phyloP scores from a whole-genome alignment of 83 land plant species.

The Picea engelmannii region DNA sequence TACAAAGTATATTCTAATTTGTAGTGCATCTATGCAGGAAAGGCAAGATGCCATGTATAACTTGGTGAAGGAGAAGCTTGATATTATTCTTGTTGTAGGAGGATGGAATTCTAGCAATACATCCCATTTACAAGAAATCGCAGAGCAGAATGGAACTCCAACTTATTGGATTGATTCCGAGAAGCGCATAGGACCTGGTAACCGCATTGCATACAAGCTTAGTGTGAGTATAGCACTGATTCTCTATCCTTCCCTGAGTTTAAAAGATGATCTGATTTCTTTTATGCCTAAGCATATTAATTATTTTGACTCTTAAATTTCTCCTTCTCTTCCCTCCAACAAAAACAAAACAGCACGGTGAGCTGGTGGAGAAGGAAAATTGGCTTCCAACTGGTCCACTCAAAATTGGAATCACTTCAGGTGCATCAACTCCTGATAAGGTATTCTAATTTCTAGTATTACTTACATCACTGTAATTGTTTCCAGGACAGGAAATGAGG shows the following conservation, averaged over 20 bases:
- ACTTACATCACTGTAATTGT: not conserved
- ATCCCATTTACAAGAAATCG: conserved; percentile 56
- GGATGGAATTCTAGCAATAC: conserved; percentile 62
- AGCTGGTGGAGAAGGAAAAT: conserved; percentile 47
- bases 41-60: conserved; percentile 59
- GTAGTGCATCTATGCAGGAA: conserved; percentile 29
- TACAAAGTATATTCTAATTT: not conserved
- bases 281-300: not conserved
- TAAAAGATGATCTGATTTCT: conserved; percentile 9
- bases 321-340: not conserved
- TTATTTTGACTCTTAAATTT: not conserved
- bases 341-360: conserved; percentile 40
- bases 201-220: conserved; percentile 43
- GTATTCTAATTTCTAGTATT: conserved; percentile 16
- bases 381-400: conserved; percentile 49
- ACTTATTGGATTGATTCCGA: conserved; percentile 52
- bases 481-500: too few relatives aligned
- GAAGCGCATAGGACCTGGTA: conserved; percentile 47
- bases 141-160: conserved; percentile 41
- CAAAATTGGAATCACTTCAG: conserved; percentile 46
- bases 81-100: conserved; percentile 52
- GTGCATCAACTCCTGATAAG: conserved; percentile 58
- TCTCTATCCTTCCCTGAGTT: not conserved
- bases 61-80: conserved; percentile 40
- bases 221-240: conserved; percentile 29